Evolutionary conservation across 2,329 filamentous ascomycete genomes (phyloP).

Genomic region (Colletotrichum shisoi): DNA sequence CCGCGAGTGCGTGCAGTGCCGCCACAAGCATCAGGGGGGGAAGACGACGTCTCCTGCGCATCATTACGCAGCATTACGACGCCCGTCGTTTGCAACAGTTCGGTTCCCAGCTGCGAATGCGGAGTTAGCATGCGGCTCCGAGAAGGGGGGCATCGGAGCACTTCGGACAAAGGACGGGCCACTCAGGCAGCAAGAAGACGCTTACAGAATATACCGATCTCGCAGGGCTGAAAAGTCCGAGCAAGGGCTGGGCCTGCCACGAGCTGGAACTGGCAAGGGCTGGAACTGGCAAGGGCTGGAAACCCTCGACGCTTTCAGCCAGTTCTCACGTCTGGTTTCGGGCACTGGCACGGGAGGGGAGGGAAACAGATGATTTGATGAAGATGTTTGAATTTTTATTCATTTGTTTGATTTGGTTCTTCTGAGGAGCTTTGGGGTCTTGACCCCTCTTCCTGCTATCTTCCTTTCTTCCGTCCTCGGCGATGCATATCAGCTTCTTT

Average conservation of each 20-base stretch:
- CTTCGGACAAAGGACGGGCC: constrained; percentile 12
- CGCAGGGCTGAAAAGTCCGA: not conserved
- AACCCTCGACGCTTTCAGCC: not conserved
- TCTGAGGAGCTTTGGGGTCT: not conserved
- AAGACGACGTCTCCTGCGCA: not conserved
- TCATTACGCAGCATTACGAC: constrained; percentile 21
- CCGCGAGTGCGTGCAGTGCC: constrained; percentile 4
- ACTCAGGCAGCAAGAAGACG: not conserved
- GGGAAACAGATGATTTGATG: not conserved
- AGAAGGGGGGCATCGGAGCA: constrained; percentile 14
- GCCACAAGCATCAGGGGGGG: constrained; percentile 4
- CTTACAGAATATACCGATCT: not conserved
- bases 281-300: not conserved
- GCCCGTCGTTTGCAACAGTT: not conserved
- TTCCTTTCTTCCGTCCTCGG: not conserved
- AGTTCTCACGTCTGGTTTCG: not conserved
- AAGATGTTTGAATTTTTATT: not conserved
- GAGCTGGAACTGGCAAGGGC: not conserved
- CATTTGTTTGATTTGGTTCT: not conserved
- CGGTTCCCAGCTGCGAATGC: constrained; percentile 1
- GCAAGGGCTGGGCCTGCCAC: not conserved
- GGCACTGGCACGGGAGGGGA: not conserved
- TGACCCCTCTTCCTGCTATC: not conserved
- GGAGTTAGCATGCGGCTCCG: constrained; percentile 19
- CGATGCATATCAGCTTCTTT: not conserved